Conservation (phyloP, 306 rosid genomes). For the Cyclanthera cordifolia region DNA sequence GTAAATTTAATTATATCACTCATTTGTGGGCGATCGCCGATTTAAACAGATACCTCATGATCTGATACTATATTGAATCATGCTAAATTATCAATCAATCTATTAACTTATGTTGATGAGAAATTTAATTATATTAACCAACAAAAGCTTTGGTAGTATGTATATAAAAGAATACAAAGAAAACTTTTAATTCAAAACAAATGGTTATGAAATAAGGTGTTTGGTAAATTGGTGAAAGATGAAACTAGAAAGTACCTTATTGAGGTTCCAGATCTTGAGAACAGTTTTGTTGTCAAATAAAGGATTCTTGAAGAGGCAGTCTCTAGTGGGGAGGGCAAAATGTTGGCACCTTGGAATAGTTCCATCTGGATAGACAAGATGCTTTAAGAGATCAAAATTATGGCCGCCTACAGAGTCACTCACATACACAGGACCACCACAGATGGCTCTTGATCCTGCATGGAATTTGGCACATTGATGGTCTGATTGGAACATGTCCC, state of each 20-base stretch:
- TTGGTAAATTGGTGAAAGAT: neutral
- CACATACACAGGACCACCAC: conserved; percentile 69
- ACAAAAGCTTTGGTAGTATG: too few relatives aligned
- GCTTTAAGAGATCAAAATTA: conserved; percentile 55
- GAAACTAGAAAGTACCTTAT: conserved; percentile 34
- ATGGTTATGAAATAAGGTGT: too few relatives aligned
- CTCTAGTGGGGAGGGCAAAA: conserved; percentile 82
- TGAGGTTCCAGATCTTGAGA: conserved; percentile 80
- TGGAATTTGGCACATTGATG: conserved; percentile 71
- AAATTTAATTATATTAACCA: too few relatives aligned
- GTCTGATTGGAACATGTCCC: conserved; percentile 96
- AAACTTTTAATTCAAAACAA: too few relatives aligned
- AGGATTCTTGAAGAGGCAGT: conserved; percentile 71
- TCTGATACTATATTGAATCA: too few relatives aligned
- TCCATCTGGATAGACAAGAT: conserved; percentile 76
- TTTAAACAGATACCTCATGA: too few relatives aligned
- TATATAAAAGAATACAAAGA: too few relatives aligned
- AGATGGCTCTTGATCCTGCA: conserved; percentile 78
- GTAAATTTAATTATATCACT: too few relatives aligned
- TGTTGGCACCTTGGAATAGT: conserved; percentile 59
- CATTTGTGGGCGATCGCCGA: too few relatives aligned
- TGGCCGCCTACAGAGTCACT: conserved; percentile 69
- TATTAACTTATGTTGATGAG: too few relatives aligned
- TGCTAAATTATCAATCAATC: too few relatives aligned
- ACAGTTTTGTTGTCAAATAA: conserved; percentile 49